A percentile compares a stretch with the other conserved stretches of the same genome.
phyloP scores from a whole-genome alignment of 306 rosid species.

The Corylus americana region DNA sequence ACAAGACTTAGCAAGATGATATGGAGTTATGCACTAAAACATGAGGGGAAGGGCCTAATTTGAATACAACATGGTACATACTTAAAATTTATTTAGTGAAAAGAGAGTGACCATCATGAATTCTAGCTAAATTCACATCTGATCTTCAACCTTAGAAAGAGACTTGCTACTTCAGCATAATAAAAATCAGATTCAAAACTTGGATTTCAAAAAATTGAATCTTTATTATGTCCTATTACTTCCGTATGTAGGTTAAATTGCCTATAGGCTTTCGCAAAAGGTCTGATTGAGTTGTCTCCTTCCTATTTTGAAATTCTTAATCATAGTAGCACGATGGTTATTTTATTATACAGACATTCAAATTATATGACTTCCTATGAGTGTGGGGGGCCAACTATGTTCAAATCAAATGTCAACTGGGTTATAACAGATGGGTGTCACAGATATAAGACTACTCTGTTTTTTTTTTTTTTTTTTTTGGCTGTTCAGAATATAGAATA shows the following conservation, averaged over 20 bases:
- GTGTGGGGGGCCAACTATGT: neutral
- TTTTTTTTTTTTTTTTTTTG: too few species aligned
- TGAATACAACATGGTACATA: neutral
- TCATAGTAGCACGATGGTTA: neutral
- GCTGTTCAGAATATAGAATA: too few species aligned
- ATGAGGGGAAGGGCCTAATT: neutral
- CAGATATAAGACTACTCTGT: too few species aligned
- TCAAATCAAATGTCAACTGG: neutral
- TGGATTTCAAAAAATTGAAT: neutral
- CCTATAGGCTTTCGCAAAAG: neutral
- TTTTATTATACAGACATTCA: neutral
- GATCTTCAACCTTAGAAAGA: neutral
- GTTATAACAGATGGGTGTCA: too few species aligned
- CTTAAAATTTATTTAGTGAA: neutral
- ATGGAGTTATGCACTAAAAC: neutral
- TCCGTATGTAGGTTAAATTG: neutral
- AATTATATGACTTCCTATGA: neutral
- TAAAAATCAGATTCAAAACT: neutral
- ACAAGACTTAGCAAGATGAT: conserved; percentile 23
- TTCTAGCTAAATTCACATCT: neutral
- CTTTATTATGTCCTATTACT: neutral
- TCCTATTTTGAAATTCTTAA: neutral
- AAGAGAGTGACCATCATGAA: too few species aligned
- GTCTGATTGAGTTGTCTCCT: neutral
- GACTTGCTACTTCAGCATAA: neutral